Conservation (phyloP, 352 stramenopile genomes). For the Phytophthora pini region DNA sequence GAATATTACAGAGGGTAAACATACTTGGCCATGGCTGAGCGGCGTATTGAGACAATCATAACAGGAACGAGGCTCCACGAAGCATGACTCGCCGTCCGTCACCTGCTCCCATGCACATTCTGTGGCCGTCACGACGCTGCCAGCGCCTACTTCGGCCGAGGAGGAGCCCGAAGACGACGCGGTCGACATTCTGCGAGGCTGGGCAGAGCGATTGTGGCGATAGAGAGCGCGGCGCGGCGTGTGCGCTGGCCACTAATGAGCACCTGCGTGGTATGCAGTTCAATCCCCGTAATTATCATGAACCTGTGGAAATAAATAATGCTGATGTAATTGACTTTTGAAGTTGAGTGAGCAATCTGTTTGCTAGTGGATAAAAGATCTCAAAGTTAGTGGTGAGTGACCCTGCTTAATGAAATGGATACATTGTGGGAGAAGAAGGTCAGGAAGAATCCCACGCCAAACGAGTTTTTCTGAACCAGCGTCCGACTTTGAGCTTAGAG, state of each 20-base stretch:
- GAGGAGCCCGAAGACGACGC: conserved; percentile 15
- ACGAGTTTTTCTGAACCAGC: no score
- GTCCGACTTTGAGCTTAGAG: no score
- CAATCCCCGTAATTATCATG: not conserved
- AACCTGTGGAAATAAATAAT: not conserved
- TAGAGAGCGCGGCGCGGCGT: not conserved
- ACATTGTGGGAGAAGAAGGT: no score
- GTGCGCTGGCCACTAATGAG: conserved; percentile 3
- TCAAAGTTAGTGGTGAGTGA: no score
- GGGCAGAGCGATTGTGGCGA: conserved; percentile 1
- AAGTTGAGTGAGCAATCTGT: no score
- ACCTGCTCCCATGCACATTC: conserved; percentile 56
- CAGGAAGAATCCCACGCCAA: no score
- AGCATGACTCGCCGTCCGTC: conserved; percentile 37
- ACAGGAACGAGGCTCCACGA: conserved; percentile 57
- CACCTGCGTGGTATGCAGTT: conserved; percentile 7
- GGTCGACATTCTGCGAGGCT: conserved; percentile 10
- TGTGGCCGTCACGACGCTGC: conserved; percentile 23
- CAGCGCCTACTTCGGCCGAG: not conserved
- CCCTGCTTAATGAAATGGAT: no score
- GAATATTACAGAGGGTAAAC: conserved; percentile 7
- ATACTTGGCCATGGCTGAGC: conserved; percentile 44
- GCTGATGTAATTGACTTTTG: not conserved
- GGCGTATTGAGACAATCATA: conserved; percentile 63
- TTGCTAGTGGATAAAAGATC: no score